Percentiles rank a stretch among this genome's conserved stretches.
phyloP scores from a whole-genome alignment of 768 basidiomycete species.

The Podaxis mareebaensis region DNA sequence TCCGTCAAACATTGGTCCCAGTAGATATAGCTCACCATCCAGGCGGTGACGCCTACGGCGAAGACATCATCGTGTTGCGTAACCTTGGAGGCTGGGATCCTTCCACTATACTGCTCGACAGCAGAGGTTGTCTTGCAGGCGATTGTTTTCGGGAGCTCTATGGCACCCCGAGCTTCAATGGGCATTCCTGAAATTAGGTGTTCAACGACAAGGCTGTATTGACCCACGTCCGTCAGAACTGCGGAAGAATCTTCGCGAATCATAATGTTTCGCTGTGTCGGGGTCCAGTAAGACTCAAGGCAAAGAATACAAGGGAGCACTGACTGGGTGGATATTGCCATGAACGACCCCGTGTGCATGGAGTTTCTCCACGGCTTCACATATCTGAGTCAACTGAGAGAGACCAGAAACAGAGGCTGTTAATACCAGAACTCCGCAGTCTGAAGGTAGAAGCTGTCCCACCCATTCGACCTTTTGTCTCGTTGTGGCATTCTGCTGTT shows the following conservation, averaged over 20 bases:
- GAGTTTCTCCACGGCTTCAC: neutral
- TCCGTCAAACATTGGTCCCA: neutral
- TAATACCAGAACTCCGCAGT: neutral
- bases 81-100: neutral
- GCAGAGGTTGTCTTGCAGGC: neutral
- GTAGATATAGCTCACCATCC: neutral
- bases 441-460: neutral
- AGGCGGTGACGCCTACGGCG: neutral
- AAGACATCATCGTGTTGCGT: constrained; percentile 4
- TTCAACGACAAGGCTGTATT: neutral
- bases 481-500: neutral
- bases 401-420: no score
- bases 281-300: no score
- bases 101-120: neutral
- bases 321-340: constrained; percentile 5
- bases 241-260: neutral
- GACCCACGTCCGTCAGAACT: neutral
- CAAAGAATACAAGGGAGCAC: neutral
- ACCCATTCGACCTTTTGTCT: neutral
- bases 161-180: neutral
- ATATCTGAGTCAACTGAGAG: neutral
- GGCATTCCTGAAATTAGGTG: neutral
- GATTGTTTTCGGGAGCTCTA: neutral
- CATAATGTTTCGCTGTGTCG: constrained; percentile 2
- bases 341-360: neutral